Evolutionary conservation across 2,329 filamentous ascomycete genomes (phyloP), one percentile per base, ranked within the genome.

Genomic region (Diplocarpon rosae): DNA sequence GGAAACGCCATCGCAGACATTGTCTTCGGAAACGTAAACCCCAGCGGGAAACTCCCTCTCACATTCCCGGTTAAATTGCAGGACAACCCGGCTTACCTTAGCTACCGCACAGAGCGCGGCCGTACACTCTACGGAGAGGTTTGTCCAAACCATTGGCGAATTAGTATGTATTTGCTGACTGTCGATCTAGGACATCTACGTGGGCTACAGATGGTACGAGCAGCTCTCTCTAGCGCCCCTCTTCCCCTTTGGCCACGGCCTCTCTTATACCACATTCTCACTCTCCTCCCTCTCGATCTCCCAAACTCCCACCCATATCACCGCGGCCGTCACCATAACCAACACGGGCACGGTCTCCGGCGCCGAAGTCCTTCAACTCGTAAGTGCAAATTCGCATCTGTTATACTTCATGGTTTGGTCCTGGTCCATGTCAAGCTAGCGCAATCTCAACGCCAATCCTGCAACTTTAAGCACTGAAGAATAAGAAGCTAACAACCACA

Each of bases 161-260:
- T 24, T 24, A 7, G 4, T 24, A 7, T 24, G 20, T 7, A 24
- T 24, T 24, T 24, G 20, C 20, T 24, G 20, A 24, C 20, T 7
- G 20, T 24, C 20, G 20, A 24, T 24, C 20, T 24, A 24, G 37
- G 85, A 86, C 49, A 69, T 92, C 37, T 90, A 86, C 61, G 70
- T 90, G 31, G 85, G 85, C 3, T 92, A 92, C 65, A 72, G 84
- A 16, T 87, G 80, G 67, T 92, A 86, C 61, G 85, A 92, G 58
- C 80, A 75, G 55, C 70, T 73, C n/a, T 70, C 78, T 30, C 70
- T 77, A 4, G 68, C 71, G 1, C 75, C 81, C 0, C 71, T 83
- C 24, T 92, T 89, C 63, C 73, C 81, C 46, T 93, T 93, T 59
- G 85, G 85, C 11, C 80, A 87, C 57, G 86, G 86, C 1, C 69